Evolutionary conservation across 2,329 filamentous ascomycete genomes (phyloP).

Genomic region (Hymenoscyphus fraxineus): DNA sequence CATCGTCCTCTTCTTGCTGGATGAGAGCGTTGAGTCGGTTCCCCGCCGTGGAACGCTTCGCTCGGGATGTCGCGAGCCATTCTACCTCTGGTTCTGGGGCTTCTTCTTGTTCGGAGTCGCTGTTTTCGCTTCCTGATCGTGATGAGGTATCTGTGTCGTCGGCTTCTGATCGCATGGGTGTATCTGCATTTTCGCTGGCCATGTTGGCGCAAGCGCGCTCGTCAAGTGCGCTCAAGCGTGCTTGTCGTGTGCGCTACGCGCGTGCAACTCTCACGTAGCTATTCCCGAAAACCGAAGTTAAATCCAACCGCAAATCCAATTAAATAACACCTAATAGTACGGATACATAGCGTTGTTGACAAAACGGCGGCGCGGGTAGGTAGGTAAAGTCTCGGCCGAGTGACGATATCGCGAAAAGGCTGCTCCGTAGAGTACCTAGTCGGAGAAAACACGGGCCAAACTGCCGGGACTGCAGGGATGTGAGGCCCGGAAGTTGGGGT

Average conservation of each 20-base stretch:
- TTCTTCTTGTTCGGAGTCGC: constrained; percentile 17
- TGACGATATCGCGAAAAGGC: neutral
- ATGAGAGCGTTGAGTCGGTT: constrained; percentile 78
- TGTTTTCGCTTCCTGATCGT: constrained; percentile 17
- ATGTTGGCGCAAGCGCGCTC: constrained; percentile 5
- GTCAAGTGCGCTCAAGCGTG: no score
- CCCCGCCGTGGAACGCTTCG: constrained; percentile 76
- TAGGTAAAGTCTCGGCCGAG: neutral
- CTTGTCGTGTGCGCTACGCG: no score
- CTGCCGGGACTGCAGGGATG: neutral
- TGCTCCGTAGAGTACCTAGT: no score
- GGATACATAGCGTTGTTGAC: neutral
- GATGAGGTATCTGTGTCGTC: constrained; percentile 17
- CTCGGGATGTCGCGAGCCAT: constrained; percentile 70
- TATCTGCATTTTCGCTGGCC: constrained; percentile 20
- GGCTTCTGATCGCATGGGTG: constrained; percentile 19
- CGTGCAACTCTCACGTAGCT: no score
- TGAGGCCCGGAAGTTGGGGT: neutral
- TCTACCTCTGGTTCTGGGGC: constrained; percentile 43
- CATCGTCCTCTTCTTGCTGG: constrained; percentile 61
- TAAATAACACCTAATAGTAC: neutral
- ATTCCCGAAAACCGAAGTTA: neutral
- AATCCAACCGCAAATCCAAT: neutral
- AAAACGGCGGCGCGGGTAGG: neutral
- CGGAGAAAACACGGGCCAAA: neutral